Evolutionary conservation across 176 grass and related monocot genomes (phyloP).

Genomic region (Urochloa ruziziensis): DNA sequence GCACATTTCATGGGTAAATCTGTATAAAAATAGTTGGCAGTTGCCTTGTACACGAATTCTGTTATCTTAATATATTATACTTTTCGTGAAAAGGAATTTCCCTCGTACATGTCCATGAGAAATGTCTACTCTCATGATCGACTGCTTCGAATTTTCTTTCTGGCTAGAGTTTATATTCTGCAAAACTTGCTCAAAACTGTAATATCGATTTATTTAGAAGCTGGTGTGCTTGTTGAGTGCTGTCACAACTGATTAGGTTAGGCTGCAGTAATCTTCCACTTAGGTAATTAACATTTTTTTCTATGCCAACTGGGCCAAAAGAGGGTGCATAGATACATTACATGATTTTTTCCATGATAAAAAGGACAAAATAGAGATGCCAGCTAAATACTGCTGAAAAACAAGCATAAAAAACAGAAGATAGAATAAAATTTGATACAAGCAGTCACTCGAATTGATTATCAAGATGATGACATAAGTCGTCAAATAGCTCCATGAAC

Average conservation of each 20-base stretch:
- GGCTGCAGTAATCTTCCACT: not conserved
- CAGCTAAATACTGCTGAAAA: not conserved
- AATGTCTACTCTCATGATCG: too few species aligned
- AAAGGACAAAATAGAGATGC: not conserved
- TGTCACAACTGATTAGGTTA: not conserved
- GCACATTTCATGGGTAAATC: conserved; percentile 61
- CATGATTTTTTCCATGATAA: not conserved
- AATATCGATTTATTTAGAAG: not conserved
- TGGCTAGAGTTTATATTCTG: not conserved
- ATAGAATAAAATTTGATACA: not conserved
- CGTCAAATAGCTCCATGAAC: conserved; percentile 5
- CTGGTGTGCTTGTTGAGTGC: not conserved
- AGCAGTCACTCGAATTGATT: not conserved
- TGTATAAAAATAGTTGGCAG: conserved; percentile 44
- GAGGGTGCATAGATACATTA: not conserved
- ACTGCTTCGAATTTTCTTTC: not conserved
- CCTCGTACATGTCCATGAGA: not conserved
- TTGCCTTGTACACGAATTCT: conserved; percentile 29
- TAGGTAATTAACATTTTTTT: not conserved
- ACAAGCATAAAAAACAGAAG: not conserved
- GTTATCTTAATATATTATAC: conserved; percentile 6
- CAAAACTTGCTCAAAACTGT: not conserved
- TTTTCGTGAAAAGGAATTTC: not conserved
- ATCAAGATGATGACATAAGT: conserved; percentile 11
- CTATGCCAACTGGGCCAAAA: not conserved